Conservation (phyloP, 441 rosid species). For the Arabidopsis lyrata region DNA sequence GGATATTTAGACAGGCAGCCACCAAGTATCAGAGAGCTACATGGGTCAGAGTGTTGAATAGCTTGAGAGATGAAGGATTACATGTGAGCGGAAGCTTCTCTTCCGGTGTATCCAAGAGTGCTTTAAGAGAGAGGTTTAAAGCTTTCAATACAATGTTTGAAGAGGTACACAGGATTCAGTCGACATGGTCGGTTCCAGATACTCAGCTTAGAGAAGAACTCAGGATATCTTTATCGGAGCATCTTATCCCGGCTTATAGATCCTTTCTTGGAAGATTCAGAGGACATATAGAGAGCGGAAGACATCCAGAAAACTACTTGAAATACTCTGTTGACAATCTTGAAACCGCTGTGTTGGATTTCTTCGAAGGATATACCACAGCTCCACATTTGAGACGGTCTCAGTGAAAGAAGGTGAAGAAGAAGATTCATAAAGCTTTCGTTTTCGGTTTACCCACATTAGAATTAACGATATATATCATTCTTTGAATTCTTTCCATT, state of each 20-base stretch:
- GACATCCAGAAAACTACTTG: constrained; percentile 91
- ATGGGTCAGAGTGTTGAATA: constrained; percentile 64
- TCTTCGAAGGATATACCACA: constrained; percentile 82
- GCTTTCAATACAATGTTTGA: constrained; percentile 73
- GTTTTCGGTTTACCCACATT: constrained; percentile 13
- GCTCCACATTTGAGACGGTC: constrained; percentile 79
- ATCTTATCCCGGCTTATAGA: constrained; percentile 70
- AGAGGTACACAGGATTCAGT: constrained; percentile 67
- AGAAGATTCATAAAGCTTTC: constrained; percentile 44
- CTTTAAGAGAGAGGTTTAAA: constrained; percentile 71
- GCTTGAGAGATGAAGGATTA: constrained; percentile 72
- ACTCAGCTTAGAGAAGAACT: constrained; percentile 75
- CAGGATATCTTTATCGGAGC: constrained; percentile 68
- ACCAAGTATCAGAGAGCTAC: constrained; percentile 72
- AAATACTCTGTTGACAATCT: constrained; percentile 88
- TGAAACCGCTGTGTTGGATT: constrained; percentile 83
- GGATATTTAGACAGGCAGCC: constrained; percentile 59
- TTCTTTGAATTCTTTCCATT: constrained; percentile 62
- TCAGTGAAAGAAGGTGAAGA: constrained; percentile 57
- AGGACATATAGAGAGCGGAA: constrained; percentile 90
- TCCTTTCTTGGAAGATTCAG: constrained; percentile 86
- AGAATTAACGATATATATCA: constrained; percentile 47
- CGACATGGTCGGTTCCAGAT: constrained; percentile 69
- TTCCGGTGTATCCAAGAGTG: constrained; percentile 73
- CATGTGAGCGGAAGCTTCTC: constrained; percentile 75